phyloP scores from a whole-genome alignment of 345 rosid genomes.

The Balakata baccata region DNA sequence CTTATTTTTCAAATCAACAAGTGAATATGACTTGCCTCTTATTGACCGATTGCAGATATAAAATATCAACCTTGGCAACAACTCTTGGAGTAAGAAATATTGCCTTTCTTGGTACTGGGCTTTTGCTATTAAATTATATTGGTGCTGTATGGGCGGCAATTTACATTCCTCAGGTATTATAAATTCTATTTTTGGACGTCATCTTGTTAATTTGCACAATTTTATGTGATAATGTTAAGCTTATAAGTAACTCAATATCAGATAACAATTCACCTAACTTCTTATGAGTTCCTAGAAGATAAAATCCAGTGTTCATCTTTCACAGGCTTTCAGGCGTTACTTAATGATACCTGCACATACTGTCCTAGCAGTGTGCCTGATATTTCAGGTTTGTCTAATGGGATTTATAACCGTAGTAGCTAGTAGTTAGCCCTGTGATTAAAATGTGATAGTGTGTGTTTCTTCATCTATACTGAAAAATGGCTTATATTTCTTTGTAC shows the following conservation, averaged over 20 bases:
- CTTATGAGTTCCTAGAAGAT: conserved; percentile 4
- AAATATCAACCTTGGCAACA: conserved; percentile 88
- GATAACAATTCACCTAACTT: not conserved
- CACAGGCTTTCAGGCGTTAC: conserved; percentile 72
- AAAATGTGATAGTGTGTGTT: not conserved
- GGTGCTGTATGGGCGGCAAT: conserved; percentile 70
- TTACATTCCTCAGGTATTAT: conserved; percentile 85
- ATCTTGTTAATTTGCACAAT: conserved; percentile 11
- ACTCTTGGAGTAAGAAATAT: conserved; percentile 94
- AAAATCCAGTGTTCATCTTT: conserved; percentile 19
- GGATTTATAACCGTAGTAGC: not conserved
- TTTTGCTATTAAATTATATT: conserved; percentile 72
- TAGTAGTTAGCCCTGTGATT: not conserved
- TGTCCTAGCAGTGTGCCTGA: conserved; percentile 61
- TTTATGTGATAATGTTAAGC: not conserved
- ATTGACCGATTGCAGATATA: conserved; percentile 47
- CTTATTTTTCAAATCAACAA: not conserved
- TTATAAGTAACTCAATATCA: not conserved
- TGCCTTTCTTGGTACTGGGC: conserved; percentile 83
- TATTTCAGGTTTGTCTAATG: conserved; percentile 65
- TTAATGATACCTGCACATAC: conserved; percentile 79
- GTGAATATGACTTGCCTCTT: not conserved
- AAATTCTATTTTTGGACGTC: conserved; percentile 14
- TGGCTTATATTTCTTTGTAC: not conserved
- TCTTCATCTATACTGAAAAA: not conserved